Evolutionary conservation across 2,329 filamentous ascomycete genomes (phyloP).

Genomic region (Ophiostoma himal-ulmi): DNA sequence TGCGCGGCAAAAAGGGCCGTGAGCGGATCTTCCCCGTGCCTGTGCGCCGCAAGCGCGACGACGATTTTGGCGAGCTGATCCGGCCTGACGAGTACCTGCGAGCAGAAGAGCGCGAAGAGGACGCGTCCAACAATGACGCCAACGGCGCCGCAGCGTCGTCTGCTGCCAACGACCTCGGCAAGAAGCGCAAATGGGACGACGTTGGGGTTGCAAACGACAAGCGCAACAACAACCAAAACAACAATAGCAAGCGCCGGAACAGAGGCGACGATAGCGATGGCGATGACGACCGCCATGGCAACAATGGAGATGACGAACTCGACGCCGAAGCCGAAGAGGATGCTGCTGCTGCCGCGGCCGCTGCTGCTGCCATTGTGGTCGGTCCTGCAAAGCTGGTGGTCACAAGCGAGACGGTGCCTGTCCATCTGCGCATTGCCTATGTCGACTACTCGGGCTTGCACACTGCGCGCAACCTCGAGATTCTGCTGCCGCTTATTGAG

Average conservation of each 20-base stretch:
- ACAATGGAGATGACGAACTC: constrained; percentile 49
- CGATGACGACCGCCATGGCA: not conserved
- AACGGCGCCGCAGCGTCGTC: constrained; percentile 43
- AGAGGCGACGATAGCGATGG: constrained; percentile 4
- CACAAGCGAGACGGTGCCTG: constrained; percentile 55
- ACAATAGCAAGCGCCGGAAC: constrained; percentile 25
- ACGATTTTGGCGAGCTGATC: constrained; percentile 93
- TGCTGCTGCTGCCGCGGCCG: constrained; percentile 46
- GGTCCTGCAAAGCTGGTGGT: constrained; percentile 68
- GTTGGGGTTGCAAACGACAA: constrained; percentile 47
- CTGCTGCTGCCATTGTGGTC: constrained; percentile 38
- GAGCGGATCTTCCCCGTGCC: constrained; percentile 90
- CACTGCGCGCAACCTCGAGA: constrained; percentile 87
- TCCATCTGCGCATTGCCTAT: constrained; percentile 73
- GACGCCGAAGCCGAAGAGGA: constrained; percentile 51
- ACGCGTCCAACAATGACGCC: constrained; percentile 49
- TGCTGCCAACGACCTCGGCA: constrained; percentile 54
- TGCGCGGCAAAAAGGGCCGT: constrained; percentile 82
- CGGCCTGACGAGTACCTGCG: constrained; percentile 88
- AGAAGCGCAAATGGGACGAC: constrained; percentile 93
- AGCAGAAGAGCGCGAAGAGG: constrained; percentile 79
- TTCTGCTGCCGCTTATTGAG: constrained; percentile 89
- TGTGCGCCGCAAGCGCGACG: constrained; percentile 68
- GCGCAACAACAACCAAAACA: constrained; percentile 35
- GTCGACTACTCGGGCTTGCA: constrained; percentile 91